A percentile compares a stretch with the other conserved stretches of the same genome.
These are phyloP conservation scores for Zygosaccharomyces bailii DNA, from an alignment of 805 yeast genomes.

Conservation along the genomic window DNA sequence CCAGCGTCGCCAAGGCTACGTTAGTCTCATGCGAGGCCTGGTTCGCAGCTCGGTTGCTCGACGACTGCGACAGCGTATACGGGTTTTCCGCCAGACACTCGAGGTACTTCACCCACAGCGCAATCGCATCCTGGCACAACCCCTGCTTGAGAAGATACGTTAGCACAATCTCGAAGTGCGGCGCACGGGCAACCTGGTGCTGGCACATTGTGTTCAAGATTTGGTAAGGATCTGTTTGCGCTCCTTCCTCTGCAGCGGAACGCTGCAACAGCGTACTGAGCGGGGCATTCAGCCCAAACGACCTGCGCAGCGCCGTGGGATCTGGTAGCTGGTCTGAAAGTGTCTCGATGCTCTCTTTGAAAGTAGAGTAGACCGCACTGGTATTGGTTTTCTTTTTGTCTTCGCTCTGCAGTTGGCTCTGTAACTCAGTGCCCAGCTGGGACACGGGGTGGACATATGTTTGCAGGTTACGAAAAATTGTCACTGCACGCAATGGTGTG, in stretches of 20 bases:
- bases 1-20: conserved; percentile 24
- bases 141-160: conserved; percentile 19
- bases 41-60: conserved; percentile 12
- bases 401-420: conserved; percentile 10
- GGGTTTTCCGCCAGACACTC: conserved; percentile 21
- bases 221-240: conserved; percentile 27
- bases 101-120: conserved; percentile 33
- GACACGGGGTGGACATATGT: conserved; percentile 20
- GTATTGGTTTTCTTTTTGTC: conserved; percentile 5
- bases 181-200: conserved; percentile 28
- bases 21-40: conserved; percentile 22
- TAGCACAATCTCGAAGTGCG: conserved; percentile 30
- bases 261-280: conserved; percentile 17
- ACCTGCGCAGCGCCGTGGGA: conserved; percentile 18
- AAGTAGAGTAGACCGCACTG: conserved; percentile 12
- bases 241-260: conserved; percentile 14
- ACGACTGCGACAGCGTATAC: conserved; percentile 9
- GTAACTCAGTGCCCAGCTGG: conserved; percentile 16
- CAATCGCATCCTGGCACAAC: conserved; percentile 29
- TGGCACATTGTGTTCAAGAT: conserved; percentile 27
- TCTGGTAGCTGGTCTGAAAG: conserved; percentile 15
- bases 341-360: conserved; percentile 15
- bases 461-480: not conserved
- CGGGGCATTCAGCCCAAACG: conserved; percentile 23
- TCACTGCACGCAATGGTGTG: not conserved